Evolutionary conservation across 805 yeast species (phyloP).

Genomic region (Starmerella scarabaei): DNA sequence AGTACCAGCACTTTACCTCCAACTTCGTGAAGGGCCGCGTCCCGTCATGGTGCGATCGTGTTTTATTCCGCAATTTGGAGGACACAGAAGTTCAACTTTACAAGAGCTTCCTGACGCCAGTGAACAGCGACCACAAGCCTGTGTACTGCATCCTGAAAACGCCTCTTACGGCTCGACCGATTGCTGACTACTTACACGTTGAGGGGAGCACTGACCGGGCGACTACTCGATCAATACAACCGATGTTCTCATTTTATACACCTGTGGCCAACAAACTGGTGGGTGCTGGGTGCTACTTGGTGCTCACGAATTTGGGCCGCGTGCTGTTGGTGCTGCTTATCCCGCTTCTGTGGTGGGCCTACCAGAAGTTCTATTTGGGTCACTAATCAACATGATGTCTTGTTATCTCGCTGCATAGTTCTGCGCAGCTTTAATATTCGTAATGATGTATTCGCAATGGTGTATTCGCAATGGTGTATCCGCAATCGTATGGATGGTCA

Average conservation of each 20-base stretch:
- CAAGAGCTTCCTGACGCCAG: background rate
- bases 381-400: too few species aligned
- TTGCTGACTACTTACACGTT: background rate
- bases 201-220: background rate
- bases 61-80: constrained; percentile 33
- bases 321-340: background rate
- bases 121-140: constrained; percentile 65
- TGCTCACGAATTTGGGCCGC: background rate
- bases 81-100: constrained; percentile 1
- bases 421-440: too few species aligned
- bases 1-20: constrained; percentile 38
- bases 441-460: too few species aligned
- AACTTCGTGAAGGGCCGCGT: constrained; percentile 47
- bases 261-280: background rate
- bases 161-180: background rate
- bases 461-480: too few species aligned
- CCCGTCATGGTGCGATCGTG: constrained; percentile 89
- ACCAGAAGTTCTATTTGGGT: background rate
- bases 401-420: too few species aligned
- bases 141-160: constrained; percentile 31
- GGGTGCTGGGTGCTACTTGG: background rate
- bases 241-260: background rate
- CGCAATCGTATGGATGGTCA: too few species aligned
- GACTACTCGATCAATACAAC: background rate
- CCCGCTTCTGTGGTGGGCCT: background rate